Percentiles rank a stretch among this genome's conserved stretches.
Evolutionary conservation across 2,329 filamentous ascomycete genomes (phyloP).

Genomic region (Seiridium cupressi): DNA sequence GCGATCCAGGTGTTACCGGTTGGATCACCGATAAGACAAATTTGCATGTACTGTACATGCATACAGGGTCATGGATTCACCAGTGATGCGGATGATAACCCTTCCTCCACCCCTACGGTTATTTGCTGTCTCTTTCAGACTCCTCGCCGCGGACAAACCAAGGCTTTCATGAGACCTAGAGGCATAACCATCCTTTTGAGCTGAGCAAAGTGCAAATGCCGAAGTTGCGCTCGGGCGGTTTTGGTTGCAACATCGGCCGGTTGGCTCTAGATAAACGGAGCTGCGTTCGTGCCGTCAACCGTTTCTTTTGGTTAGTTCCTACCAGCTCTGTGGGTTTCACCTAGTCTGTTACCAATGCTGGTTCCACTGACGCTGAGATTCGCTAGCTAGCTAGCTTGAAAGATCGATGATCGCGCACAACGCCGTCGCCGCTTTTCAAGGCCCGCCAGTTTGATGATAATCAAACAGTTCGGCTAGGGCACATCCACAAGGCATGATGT

Average conservation of each 20-base stretch:
- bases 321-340: conserved; percentile 1
- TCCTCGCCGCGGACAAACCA: not conserved
- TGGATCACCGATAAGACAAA: too few relatives aligned
- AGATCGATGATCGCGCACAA: not conserved
- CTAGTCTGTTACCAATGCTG: not conserved
- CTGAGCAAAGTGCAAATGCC: not conserved
- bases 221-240: not conserved
- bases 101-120: too few relatives aligned
- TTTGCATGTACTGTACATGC: too few relatives aligned
- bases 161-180: not conserved
- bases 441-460: not conserved
- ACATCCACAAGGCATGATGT: not conserved
- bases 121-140: too few relatives aligned
- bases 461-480: not conserved
- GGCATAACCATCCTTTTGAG: not conserved
- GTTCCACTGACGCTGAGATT: too few relatives aligned
- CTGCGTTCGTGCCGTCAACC: not conserved
- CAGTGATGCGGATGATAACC: too few relatives aligned
- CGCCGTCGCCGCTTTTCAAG: not conserved
- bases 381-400: not conserved
- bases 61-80: too few relatives aligned
- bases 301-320: not conserved
- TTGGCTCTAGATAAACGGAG: not conserved
- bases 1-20: too few relatives aligned
- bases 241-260: not conserved